Evolutionary conservation across 495 filamentous ascomycete genomes (phyloP), one percentile per base, ranked within the genome.

Genomic region (Chaetomium tenue): DNA sequence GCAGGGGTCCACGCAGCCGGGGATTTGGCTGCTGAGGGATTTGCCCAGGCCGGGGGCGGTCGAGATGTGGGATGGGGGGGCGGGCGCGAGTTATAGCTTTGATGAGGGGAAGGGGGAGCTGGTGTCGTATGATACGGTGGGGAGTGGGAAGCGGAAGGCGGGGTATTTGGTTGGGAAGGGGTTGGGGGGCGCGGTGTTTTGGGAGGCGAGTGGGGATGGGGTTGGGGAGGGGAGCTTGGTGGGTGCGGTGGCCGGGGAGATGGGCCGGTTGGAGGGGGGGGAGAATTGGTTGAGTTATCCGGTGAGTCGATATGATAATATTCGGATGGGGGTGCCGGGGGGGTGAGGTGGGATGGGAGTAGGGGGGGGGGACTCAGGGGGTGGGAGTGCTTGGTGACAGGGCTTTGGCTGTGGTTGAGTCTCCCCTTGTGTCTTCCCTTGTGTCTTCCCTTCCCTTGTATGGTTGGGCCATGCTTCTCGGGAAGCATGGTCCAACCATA

Each of bases 181-280:
- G 8, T 80, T 96, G 9, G 91, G 89, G 4, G 91, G 93, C 15
- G 87, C 83, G 0, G 93, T 97, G 86, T 97, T 90, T 83, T 97
- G 93, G 92, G 92, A 97, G 77, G 86, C 84, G 26, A 90, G 86
- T 71, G 87, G 84, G 26, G 93, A 97, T 71, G 88, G 83, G 71
- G 69, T 53, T 0, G 85, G 81, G 2, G 77, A 78, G 5, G 81
- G 79, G 44, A 89, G 88, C 71, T 71, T 93, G 75, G 84, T 93
- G 50, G 79, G 78, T 25, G 85, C 81, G 11, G 77, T 89, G 62
- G 83, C 87, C 18, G 79, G 81, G 54, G 80, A 83, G 33, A 66
- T 79, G 51, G 72, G 70, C 7, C 74, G 69, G 22, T 71, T 91
- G 68, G 89, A 92, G 51, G 75, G 76, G 61, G 80, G 76, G n/a